A percentile compares a stretch with the other conserved stretches of the same genome.
These are phyloP conservation scores for Arthonia radiata DNA, from an alignment of 495 filamentous ascomycete genomes.

Conservation along the genomic window DNA sequence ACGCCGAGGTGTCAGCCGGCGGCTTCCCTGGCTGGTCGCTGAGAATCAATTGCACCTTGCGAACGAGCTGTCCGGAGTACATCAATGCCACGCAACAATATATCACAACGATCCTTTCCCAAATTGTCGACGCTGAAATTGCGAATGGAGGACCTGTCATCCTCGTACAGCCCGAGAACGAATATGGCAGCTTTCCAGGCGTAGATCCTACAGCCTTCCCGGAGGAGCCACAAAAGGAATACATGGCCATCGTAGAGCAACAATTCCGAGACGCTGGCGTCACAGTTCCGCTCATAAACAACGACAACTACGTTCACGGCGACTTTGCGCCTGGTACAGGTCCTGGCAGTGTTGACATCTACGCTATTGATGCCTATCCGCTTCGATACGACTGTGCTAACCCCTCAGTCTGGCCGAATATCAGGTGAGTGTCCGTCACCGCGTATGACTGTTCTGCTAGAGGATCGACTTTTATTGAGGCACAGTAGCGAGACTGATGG, in stretches of 20 bases:
- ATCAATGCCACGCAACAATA: neutral
- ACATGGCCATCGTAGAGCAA: neutral
- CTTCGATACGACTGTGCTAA: too few relatives aligned
- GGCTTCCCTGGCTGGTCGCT: neutral
- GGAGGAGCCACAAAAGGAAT: neutral
- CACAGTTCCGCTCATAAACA: neutral
- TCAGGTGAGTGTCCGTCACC: too few relatives aligned
- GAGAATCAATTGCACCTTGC: neutral
- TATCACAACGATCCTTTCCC: neutral
- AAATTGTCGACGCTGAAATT: neutral
- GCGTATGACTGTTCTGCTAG: too few relatives aligned
- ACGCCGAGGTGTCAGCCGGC: slow-evolving; percentile 25
- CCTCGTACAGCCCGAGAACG: neutral
- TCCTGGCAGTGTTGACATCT: neutral
- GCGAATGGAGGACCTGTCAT: neutral
- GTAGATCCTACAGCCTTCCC: neutral
- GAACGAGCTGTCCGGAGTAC: neutral
- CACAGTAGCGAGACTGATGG: too few relatives aligned
- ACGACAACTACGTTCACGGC: neutral
- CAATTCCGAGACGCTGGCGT: neutral
- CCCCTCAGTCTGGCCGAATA: too few relatives aligned
- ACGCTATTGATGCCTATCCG: neutral
- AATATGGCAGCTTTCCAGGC: neutral
- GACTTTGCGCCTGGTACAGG: neutral
- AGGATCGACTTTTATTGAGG: too few relatives aligned